A percentile compares a stretch with the other conserved stretches of the same genome.
These are phyloP conservation scores for Dacryopinax primogenitus DNA, from an alignment of 768 basidiomycete species.

Conservation along the genomic window DNA sequence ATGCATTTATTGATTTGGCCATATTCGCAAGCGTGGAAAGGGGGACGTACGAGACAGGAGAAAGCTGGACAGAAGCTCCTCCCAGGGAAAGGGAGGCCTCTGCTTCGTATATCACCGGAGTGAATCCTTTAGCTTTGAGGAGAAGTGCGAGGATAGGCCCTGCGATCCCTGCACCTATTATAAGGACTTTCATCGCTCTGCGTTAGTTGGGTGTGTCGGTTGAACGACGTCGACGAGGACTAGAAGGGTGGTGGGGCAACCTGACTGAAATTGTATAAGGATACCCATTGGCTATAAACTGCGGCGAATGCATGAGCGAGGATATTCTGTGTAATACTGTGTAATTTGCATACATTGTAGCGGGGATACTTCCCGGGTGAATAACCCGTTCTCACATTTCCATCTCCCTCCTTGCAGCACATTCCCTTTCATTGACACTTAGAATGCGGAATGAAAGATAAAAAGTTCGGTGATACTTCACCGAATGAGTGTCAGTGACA, in stretches of 20 bases:
- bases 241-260: neutral
- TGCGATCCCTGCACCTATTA: slow-evolving; percentile 32
- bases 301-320: neutral
- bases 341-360: neutral
- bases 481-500: too few relatives aligned
- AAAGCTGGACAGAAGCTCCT: neutral
- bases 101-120: slow-evolving; percentile 30
- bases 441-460: too few relatives aligned
- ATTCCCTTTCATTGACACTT: too few relatives aligned
- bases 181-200: slow-evolving; percentile 21
- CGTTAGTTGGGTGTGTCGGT: neutral
- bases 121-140: slow-evolving; percentile 31
- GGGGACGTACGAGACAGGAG: neutral
- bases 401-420: too few relatives aligned
- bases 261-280: neutral
- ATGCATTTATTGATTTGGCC: neutral
- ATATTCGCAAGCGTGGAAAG: neutral
- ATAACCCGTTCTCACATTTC: too few relatives aligned
- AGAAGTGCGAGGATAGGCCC: slow-evolving; percentile 30
- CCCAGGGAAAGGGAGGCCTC: neutral
- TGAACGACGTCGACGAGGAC: neutral
- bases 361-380: neutral
- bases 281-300: neutral
- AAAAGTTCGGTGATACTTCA: too few relatives aligned
- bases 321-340: too few relatives aligned